Evolutionary conservation across 1,139 yeast genomes (phyloP).

Genomic region (Tardiomyces digboiensis): DNA sequence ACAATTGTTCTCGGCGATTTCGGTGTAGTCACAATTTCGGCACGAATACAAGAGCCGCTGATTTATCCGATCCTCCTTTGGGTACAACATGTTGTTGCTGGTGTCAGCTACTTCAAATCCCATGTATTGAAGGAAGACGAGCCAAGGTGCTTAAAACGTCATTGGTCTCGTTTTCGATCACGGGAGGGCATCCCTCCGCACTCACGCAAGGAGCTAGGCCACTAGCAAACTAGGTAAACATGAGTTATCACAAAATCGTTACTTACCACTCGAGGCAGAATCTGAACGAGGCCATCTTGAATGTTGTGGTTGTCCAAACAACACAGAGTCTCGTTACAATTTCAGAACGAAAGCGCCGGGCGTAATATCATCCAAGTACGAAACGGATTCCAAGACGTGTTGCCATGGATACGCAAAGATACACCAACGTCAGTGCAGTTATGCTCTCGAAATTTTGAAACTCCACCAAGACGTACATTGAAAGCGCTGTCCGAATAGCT

Average conservation of each 20-base stretch:
- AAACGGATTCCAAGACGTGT: not conserved
- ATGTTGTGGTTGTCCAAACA: too few species aligned
- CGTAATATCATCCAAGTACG: too few species aligned
- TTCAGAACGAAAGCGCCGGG: too few species aligned
- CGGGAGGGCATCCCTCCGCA: too few species aligned
- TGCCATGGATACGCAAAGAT: not conserved
- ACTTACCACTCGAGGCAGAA: constrained; percentile 78
- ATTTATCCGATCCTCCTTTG: constrained; percentile 80
- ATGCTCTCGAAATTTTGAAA: not conserved
- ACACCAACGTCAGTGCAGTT: not conserved
- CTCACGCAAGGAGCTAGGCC: not conserved
- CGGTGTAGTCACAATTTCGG: constrained; percentile 91
- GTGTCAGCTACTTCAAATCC: too few species aligned
- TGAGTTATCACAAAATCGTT: not conserved
- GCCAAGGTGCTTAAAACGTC: too few species aligned
- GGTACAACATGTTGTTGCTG: constrained; percentile 93
- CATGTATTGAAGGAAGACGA: too few species aligned
- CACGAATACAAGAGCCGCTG: constrained; percentile 78
- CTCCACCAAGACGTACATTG: not conserved
- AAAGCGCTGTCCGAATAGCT: not conserved
- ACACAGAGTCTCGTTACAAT: too few species aligned
- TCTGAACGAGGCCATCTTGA: constrained; percentile 73
- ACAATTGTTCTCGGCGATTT: constrained; percentile 79
- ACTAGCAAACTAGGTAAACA: not conserved
- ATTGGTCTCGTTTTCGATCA: too few species aligned